Evolutionary conservation across 2,329 filamentous ascomycete genomes (phyloP).

Genomic region (Thelonectria olida): DNA sequence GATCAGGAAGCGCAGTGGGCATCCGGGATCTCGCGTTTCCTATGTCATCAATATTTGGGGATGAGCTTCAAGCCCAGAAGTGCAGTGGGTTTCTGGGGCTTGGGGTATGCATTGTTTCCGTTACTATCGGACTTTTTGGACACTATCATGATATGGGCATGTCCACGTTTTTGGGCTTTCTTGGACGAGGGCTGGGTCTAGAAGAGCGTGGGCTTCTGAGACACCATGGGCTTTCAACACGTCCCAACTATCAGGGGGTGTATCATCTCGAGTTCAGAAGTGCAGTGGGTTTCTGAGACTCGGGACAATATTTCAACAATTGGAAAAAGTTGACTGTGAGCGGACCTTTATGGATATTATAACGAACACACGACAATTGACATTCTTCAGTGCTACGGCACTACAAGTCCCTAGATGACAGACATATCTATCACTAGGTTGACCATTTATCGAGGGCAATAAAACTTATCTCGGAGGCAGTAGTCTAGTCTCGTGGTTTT

Average conservation of each 20-base stretch:
- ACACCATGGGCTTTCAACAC: conserved; percentile 30
- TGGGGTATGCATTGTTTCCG: not conserved
- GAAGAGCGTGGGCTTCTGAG: conserved; percentile 29
- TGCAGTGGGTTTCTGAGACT: conserved; percentile 40
- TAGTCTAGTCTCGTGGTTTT: not conserved
- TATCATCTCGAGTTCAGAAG: conserved; percentile 22
- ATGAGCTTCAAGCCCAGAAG: conserved; percentile 13
- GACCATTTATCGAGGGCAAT: not conserved
- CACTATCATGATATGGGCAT: not conserved
- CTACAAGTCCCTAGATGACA: not conserved
- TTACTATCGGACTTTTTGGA: not conserved
- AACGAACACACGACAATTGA: not conserved
- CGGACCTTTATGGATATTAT: not conserved
- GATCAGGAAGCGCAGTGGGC: conserved; percentile 38
- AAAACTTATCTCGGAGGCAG: not conserved
- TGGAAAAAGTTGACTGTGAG: conserved; percentile 7
- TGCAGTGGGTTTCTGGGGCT: conserved; percentile 26
- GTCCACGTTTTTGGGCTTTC: conserved; percentile 6
- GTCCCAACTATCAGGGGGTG: conserved; percentile 1
- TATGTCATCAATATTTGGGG: conserved; percentile 2
- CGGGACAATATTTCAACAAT: conserved; percentile 16
- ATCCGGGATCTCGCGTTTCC: conserved; percentile 24
- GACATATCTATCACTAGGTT: not conserved
- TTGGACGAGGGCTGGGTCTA: conserved; percentile 9
- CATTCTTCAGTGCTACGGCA: conserved; percentile 2